phyloP scores from a whole-genome alignment of 331 rosid genomes.

The Spiraea crenata region DNA sequence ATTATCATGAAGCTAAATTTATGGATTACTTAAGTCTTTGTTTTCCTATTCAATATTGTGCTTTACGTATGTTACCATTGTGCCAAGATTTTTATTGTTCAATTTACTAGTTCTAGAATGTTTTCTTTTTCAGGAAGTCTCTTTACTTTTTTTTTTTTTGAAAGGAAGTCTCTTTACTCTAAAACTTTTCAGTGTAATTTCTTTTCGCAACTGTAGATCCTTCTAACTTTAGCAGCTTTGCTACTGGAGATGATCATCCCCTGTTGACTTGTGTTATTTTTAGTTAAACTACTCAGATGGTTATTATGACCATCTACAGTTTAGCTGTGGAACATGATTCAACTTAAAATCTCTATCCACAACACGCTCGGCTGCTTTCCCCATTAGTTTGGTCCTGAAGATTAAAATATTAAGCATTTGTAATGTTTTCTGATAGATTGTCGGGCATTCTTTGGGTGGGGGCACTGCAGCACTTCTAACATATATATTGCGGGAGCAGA shows the following conservation, averaged over 20 bases:
- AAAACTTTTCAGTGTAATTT: background rate
- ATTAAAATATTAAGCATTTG: background rate
- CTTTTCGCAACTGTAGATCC: background rate
- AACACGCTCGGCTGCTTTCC: background rate
- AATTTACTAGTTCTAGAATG: background rate
- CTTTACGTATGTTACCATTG: background rate
- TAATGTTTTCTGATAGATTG: slow-evolving; percentile 47
- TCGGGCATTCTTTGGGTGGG: slow-evolving; percentile 98
- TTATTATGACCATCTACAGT: background rate
- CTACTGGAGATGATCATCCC: background rate
- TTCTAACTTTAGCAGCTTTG: background rate
- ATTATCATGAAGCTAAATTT: background rate
- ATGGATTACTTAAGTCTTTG: background rate
- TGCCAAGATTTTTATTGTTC: background rate
- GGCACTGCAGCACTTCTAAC: slow-evolving; percentile 96
- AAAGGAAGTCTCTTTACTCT: background rate
- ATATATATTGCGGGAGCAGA: slow-evolving; percentile 82
- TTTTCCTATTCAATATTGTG: background rate
- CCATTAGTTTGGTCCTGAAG: background rate
- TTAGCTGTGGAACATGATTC: slow-evolving; percentile 4
- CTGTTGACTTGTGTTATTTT: background rate
- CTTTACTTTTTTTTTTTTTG: no score
- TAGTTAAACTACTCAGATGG: background rate
- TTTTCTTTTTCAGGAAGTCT: background rate
- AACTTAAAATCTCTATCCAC: background rate